A percentile compares a stretch with the other conserved stretches of the same genome.
phyloP scores from a whole-genome alignment of 768 basidiomycete species.

The Rhodosporidiobolus sp. region DNA sequence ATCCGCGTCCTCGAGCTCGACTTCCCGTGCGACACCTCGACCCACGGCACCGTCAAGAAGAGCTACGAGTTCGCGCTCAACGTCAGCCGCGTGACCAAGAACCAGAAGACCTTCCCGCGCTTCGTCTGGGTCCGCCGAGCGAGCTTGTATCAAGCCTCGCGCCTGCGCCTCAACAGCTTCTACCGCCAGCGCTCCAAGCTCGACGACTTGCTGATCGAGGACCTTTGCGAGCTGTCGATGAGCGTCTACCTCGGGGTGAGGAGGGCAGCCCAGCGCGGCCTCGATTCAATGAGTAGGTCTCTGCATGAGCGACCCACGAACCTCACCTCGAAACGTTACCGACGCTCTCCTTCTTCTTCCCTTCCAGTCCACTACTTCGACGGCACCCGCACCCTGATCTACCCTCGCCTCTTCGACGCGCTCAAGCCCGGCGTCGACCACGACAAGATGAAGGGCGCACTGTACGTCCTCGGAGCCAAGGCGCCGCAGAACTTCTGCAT shows the following conservation, averaged over 20 bases:
- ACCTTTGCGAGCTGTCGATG: constrained; percentile 51
- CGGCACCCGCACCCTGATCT: constrained; percentile 49
- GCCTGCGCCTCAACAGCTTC: constrained; percentile 46
- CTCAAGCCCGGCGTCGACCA: constrained; percentile 65
- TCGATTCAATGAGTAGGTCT: constrained; percentile 57
- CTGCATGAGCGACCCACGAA: too few relatives aligned
- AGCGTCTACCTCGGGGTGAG: constrained; percentile 46
- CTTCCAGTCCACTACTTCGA: constrained; percentile 47
- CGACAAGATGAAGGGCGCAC: constrained; percentile 83
- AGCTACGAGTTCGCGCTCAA: constrained; percentile 37
- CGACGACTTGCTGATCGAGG: constrained; percentile 51
- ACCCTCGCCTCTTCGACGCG: constrained; percentile 50
- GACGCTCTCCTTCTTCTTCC: not conserved
- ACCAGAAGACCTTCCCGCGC: constrained; percentile 73
- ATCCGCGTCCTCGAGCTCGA: constrained; percentile 66
- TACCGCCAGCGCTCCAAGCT: constrained; percentile 49
- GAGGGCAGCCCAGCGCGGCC: constrained; percentile 56
- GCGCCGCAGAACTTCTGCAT: constrained; percentile 43
- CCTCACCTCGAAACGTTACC: not conserved
- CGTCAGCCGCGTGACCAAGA: constrained; percentile 36
- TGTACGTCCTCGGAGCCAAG: constrained; percentile 49
- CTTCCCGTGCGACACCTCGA: constrained; percentile 41
- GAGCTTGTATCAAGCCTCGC: constrained; percentile 40
- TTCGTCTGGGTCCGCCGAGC: constrained; percentile 44
- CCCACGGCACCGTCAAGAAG: constrained; percentile 47